Conservation (phyloP, 495 filamentous ascomycete genomes). For the Acidiella bohemica region DNA sequence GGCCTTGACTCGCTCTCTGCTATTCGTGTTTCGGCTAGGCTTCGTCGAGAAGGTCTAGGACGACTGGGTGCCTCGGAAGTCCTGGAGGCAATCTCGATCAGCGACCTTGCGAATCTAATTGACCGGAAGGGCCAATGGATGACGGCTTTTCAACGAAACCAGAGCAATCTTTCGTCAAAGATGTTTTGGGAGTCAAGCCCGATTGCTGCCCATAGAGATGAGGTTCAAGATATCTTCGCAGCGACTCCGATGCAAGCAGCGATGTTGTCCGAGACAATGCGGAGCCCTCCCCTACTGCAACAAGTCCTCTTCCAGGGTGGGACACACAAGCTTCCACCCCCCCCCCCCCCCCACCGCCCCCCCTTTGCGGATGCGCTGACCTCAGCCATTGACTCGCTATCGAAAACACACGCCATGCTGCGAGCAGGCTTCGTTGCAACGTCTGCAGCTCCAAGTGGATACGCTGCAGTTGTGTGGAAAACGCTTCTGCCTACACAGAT, state of each 20-base stretch:
- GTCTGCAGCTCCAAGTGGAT: conserved; percentile 34
- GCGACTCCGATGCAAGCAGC: conserved; percentile 60
- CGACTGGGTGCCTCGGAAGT: conserved; percentile 41
- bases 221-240: conserved; percentile 40
- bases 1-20: conserved; percentile 63
- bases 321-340: too few species aligned
- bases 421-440: conserved; percentile 53
- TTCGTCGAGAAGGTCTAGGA: conserved; percentile 40
- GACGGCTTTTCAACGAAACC: too few species aligned
- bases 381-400: conserved; percentile 34
- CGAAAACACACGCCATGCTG: conserved; percentile 48
- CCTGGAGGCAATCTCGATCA: conserved; percentile 31
- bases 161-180: background rate
- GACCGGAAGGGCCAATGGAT: too few species aligned
- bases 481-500: conserved; percentile 33
- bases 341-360: too few species aligned
- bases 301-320: conserved; percentile 41
- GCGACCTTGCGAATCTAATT: too few species aligned
- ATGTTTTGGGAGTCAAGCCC: too few species aligned
- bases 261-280: conserved; percentile 60
- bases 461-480: conserved; percentile 51
- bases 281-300: conserved; percentile 55
- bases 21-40: conserved; percentile 48
- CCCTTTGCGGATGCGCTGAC: too few species aligned
- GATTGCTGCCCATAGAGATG: conserved; percentile 6